phyloP scores from a whole-genome alignment of 2,329 filamentous ascomycete species.

The Lithohypha guttulata region DNA sequence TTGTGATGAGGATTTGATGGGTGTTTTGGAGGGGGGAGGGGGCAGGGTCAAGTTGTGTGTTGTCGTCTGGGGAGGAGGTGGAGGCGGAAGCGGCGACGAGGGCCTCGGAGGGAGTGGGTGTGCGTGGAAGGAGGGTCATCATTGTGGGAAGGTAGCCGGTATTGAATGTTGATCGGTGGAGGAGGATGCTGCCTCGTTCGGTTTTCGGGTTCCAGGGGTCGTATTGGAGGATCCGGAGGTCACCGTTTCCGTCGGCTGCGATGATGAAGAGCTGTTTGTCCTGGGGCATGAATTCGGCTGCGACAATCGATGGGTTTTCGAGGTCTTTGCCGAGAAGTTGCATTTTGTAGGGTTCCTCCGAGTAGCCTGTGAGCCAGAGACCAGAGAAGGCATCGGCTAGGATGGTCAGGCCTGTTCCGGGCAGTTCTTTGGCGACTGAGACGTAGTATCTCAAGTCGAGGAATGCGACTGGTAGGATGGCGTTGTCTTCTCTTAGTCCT shows the following conservation, averaged over 20 bases:
- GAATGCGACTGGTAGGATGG: slow-evolving; percentile 85
- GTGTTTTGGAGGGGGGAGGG: background rate
- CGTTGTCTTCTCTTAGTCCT: slow-evolving; percentile 89
- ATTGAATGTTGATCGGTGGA: slow-evolving; percentile 81
- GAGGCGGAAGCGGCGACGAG: slow-evolving; percentile 16
- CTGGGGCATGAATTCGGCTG: slow-evolving; percentile 71
- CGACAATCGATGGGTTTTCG: slow-evolving; percentile 64
- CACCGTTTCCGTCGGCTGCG: slow-evolving; percentile 71
- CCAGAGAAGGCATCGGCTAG: slow-evolving; percentile 88
- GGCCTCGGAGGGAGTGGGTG: slow-evolving; percentile 37
- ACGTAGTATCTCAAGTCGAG: slow-evolving; percentile 97
- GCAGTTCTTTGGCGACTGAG: slow-evolving; percentile 70
- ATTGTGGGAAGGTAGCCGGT: slow-evolving; percentile 67
- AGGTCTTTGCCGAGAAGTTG: slow-evolving; percentile 81
- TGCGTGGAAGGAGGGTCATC: slow-evolving; percentile 65
- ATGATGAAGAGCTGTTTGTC: slow-evolving; percentile 66
- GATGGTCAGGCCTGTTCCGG: slow-evolving; percentile 71
- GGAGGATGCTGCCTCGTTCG: slow-evolving; percentile 72
- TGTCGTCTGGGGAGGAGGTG: slow-evolving; percentile 30
- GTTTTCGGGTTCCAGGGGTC: slow-evolving; percentile 95
- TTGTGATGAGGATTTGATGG: slow-evolving; percentile 48
- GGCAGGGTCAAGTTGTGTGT: slow-evolving; percentile 10
- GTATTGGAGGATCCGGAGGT: slow-evolving; percentile 82
- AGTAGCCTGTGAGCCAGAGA: slow-evolving; percentile 92
- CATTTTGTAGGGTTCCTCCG: slow-evolving; percentile 93